These are phyloP conservation scores for Aquilaria malaccensis DNA, from an alignment of 345 rosid genomes.

Conservation along the genomic window DNA sequence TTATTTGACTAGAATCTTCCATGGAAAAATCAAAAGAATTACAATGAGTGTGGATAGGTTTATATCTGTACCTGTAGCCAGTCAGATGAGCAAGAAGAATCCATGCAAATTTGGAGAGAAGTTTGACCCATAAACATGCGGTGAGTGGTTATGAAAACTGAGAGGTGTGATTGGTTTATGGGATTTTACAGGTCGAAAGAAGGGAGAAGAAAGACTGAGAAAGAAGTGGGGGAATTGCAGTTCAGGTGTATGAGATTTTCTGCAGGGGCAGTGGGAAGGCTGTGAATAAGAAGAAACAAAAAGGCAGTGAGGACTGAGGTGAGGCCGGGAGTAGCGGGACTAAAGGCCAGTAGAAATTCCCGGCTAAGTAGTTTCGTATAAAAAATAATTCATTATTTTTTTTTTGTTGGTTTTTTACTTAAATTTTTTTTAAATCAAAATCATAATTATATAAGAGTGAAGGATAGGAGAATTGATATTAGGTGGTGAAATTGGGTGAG, in stretches of 20 bases:
- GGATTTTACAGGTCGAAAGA: slow-evolving; percentile 1
- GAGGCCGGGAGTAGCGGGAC: no score
- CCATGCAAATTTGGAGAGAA: slow-evolving; percentile 93
- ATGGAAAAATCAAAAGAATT: background rate
- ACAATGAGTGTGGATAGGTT: slow-evolving; percentile 6
- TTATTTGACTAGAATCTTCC: background rate
- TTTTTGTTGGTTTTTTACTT: no score
- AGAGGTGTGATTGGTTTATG: background rate
- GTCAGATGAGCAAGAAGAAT: slow-evolving; percentile 50
- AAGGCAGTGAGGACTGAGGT: slow-evolving; percentile 17
- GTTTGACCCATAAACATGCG: slow-evolving; percentile 44
- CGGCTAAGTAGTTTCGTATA: no score
- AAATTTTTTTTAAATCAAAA: no score
- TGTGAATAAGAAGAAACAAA: slow-evolving; percentile 70
- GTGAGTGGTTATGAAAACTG: background rate
- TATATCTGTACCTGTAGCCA: slow-evolving; percentile 75
- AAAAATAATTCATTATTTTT: no score
- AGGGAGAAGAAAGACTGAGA: slow-evolving; percentile 6
- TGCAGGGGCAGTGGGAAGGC: slow-evolving; percentile 23
- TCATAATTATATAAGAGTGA: no score
- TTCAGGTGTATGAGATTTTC: slow-evolving; percentile 7
- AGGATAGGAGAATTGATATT: no score
- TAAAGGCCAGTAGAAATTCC: no score
- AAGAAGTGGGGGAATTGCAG: slow-evolving; percentile 4
- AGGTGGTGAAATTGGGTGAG: no score